phyloP scores from a whole-genome alignment of 163 green algal genomes.

The Scenedesmus sp. region DNA sequence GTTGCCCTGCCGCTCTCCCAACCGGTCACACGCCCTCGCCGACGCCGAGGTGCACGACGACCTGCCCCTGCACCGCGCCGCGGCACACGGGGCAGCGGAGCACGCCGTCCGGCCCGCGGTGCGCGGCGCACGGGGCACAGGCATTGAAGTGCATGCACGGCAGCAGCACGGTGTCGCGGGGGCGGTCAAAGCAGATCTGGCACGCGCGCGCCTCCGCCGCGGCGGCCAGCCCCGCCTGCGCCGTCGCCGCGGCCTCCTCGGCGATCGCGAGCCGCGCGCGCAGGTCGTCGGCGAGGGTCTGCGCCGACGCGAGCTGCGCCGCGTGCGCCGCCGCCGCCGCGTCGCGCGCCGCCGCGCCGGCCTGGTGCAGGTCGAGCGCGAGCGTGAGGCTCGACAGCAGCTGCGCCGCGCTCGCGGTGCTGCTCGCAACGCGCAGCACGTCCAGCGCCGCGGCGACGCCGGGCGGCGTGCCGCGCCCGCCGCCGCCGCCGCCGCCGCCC shows the following conservation, averaged over 20 bases:
- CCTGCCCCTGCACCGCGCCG: conserved; percentile 13
- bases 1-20: no score
- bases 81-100: conserved; percentile 39
- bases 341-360: background rate
- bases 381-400: background rate
- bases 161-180: conserved; percentile 42
- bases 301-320: conserved; percentile 21
- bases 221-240: background rate
- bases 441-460: conserved; percentile 1
- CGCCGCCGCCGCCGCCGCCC: background rate
- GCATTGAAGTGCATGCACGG: conserved; percentile 45
- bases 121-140: conserved; percentile 21
- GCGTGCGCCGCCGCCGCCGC: conserved; percentile 5
- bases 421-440: conserved; percentile 6
- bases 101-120: conserved; percentile 2
- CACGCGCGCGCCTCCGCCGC: conserved; percentile 25
- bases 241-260: background rate
- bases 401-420: conserved; percentile 16
- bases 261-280: background rate
- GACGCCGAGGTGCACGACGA: conserved; percentile 48
- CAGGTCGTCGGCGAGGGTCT: conserved; percentile 1
- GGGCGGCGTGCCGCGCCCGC: background rate
- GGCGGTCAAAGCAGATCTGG: conserved; percentile 42
- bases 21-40: no score
- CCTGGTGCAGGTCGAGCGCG: conserved; percentile 12